These are phyloP conservation scores for Aspergillus neotritici DNA, from an alignment of 2,329 filamentous ascomycete species.

Conservation along the genomic window DNA sequence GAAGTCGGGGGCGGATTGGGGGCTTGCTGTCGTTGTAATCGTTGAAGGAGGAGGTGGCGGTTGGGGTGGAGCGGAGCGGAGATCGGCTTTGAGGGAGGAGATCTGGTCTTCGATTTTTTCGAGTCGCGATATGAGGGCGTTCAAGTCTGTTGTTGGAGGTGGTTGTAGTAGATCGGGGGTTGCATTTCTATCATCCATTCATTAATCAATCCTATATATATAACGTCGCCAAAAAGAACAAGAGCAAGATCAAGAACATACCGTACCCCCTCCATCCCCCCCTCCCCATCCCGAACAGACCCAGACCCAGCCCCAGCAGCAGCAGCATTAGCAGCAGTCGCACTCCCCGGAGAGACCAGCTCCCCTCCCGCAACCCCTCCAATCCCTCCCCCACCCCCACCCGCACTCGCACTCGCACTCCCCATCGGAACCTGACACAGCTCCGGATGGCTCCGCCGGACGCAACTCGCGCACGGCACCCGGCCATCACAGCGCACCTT, in stretches of 20 bases:
- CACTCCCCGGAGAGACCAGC: no score
- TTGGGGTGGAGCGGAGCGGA: slow-evolving; percentile 3
- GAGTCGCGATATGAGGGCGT: slow-evolving; percentile 7
- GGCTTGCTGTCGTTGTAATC: no score
- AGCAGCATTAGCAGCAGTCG: no score
- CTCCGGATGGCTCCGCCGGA: slow-evolving; percentile 16
- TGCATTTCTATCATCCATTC: neutral
- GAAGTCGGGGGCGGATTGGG: neutral
- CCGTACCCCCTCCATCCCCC: no score
- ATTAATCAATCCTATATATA: neutral
- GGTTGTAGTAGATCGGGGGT: neutral
- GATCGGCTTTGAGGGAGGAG: slow-evolving; percentile 17
- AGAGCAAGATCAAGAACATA: no score
- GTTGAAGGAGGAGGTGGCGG: neutral
- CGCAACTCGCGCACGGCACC: slow-evolving; percentile 15
- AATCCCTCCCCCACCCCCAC: no score
- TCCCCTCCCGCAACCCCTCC: neutral
- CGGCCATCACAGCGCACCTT: slow-evolving; percentile 19
- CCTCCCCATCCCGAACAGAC: no score
- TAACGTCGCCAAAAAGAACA: no score
- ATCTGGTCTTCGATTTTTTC: slow-evolving; percentile 19
- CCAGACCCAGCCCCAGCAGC: no score
- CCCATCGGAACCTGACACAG: slow-evolving; percentile 14
- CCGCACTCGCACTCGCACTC: no score
- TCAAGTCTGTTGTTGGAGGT: neutral